Evolutionary conservation across 2,329 filamentous ascomycete genomes (phyloP), one percentile per base, ranked within the genome.

Genomic region (Hymenoscyphus scutula): DNA sequence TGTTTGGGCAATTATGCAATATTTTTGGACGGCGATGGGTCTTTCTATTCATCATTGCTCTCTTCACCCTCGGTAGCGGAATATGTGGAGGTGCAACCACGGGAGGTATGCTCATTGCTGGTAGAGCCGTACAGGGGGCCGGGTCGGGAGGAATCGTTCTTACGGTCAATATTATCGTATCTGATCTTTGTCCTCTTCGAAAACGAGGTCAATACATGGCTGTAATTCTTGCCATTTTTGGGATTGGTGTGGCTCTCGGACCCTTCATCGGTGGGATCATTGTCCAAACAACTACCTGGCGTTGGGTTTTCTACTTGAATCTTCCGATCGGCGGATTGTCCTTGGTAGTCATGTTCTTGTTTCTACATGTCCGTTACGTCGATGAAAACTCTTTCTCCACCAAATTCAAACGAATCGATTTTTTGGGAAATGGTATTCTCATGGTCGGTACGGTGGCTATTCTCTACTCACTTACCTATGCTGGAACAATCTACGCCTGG

Each of bases 241-340:
- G 15, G 17, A 25, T 57, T 1, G 55, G 19, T 10, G 5, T 25
- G 2, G 19, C 48, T 3, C 11, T 60, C 5, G 58, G 58, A 1
- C 15, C 34, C 1, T 23, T 41, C 11, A 29, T 58, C n/a, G 56
- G 58, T 2, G 58, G 58, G 5, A 13, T 13, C 8, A 38, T 60
- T 10, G 32, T 54, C 5, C 84, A 0, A 67, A 76, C 53, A 15
- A 59, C 45, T 11, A 51, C 54, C 2, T 68, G 67, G 65, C 48
- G 67, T 17, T 68, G 64, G 65, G 76, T 85, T 1, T 86, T 87
- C 71, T 86, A 81, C 79, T 81, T 86, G 69, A 86, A 86, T 27
- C 37, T 66, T 2, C 64, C 62, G 1, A 38, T 67, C n/a, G 64
- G 45, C 2, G 65, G 65, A 10, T 11, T 62, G 8, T n/a, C 53